Evolutionary conservation across 306 rosid genomes (phyloP), one percentile per base, ranked within the genome.

Genomic region (Pterocarpus macrocarpus): DNA sequence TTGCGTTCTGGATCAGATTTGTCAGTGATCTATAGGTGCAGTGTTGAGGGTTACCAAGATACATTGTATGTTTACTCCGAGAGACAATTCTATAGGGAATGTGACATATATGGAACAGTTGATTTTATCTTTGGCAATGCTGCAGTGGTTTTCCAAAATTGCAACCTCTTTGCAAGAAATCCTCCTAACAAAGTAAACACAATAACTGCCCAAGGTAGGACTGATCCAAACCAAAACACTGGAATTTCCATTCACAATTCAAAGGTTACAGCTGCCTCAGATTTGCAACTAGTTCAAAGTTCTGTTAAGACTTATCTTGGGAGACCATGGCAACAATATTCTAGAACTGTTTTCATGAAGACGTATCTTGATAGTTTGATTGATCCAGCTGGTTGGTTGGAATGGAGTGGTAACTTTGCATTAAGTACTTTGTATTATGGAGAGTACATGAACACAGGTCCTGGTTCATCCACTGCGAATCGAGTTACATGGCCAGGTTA

Each of bases 31-130:
- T 91, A 91, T 22, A 83, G 34, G 17, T 92, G 97, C 5, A 73
- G 95, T 47, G 84, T 92, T 43, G 94, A 92, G 76, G 97, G 97
- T 7, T 89, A 59, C 41, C 97, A 92, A 80, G 97, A 92, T 85
- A 92, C 97, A 14, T 77, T 92, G 2, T 92, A 92, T 33, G 95
- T 86, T 15, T 70, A 82, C 52, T 85, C 97, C 0, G 84, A 88
- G 8, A 77, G 97, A 52, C 97, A 92, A 74, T 92, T 92, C 47
- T 92, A 89, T 9, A 86, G 75, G 8, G 50, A 67, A 11, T 75
- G 81, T 58, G 55, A 82, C 32, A 47, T 82, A 4, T 75, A 67
- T 59, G 81, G 81, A 6, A 82, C 85, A 0, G 78, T 82, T 10
- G 85, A 82, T 1, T 76, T 82, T 44, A 82, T 82, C 45, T 76